Evolutionary conservation across 1,284 basidiomycete genomes (phyloP).

Genomic region (Naganishia cerealis): DNA sequence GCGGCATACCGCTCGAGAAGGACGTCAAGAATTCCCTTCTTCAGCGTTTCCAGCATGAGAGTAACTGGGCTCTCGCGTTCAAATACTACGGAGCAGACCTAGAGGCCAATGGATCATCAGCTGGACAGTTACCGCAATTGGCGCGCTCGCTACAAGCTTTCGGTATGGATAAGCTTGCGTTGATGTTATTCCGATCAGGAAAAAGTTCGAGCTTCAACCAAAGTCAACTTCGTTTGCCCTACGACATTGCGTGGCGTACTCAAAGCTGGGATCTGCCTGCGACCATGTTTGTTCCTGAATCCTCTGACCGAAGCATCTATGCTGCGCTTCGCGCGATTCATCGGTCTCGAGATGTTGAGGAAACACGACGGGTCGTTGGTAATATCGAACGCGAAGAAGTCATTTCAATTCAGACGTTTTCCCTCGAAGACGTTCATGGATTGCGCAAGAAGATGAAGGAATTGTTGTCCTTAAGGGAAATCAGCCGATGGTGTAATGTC

Average conservation of each 20-base stretch:
- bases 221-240: conserved; percentile 56
- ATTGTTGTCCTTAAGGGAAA: conserved; percentile 7
- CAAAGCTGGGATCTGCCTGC: conserved; percentile 86
- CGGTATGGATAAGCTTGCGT: conserved; percentile 80
- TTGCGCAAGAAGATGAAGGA: conserved; percentile 22
- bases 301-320: conserved; percentile 13
- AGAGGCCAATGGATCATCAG: conserved; percentile 60
- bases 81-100: conserved; percentile 80
- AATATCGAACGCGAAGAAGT: conserved; percentile 23
- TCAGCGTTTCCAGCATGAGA: conserved; percentile 84
- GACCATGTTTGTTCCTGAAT: conserved; percentile 10
- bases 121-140: conserved; percentile 56
- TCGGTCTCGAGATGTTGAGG: conserved; percentile 19
- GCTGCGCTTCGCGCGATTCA: conserved; percentile 9
- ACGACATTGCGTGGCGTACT: conserved; percentile 83
- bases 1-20: no score
- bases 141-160: conserved; percentile 77
- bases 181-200: conserved; percentile 60
- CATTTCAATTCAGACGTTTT: conserved; percentile 4
- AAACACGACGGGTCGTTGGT: conserved; percentile 2
- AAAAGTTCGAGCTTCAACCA: conserved; percentile 43
- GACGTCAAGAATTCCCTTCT: conserved; percentile 76
- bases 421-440: conserved; percentile 23
- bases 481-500: conserved; percentile 4
- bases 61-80: conserved; percentile 86